These are phyloP conservation scores for Komagataea norvegica DNA, from an alignment of 1,139 yeast species.

Conservation along the genomic window DNA sequence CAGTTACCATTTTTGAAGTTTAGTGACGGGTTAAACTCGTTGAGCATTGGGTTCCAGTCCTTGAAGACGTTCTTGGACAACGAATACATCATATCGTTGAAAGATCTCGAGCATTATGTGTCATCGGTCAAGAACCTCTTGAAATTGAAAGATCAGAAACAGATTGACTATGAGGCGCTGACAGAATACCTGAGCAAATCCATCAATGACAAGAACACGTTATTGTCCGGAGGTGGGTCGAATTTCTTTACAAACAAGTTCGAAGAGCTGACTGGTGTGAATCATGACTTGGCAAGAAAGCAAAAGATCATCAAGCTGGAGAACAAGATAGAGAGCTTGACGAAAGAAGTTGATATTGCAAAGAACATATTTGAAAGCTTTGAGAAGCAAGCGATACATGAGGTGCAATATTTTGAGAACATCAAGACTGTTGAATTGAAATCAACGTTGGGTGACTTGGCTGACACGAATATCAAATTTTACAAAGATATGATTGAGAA, in stretches of 20 bases:
- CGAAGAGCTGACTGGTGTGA: slow-evolving; percentile 57
- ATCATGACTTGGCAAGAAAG: slow-evolving; percentile 50
- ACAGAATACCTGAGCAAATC: slow-evolving; percentile 74
- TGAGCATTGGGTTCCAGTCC: slow-evolving; percentile 41
- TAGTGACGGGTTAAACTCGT: slow-evolving; percentile 46
- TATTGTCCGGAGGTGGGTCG: slow-evolving; percentile 52
- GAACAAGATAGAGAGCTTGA: slow-evolving; percentile 54
- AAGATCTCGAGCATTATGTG: slow-evolving; percentile 85
- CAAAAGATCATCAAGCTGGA: slow-evolving; percentile 49
- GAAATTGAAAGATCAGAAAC: slow-evolving; percentile 85
- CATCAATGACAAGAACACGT: slow-evolving; percentile 54
- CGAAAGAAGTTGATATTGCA: slow-evolving; percentile 56
- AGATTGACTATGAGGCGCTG: slow-evolving; percentile 82
- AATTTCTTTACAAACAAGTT: slow-evolving; percentile 50
- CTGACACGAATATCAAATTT: slow-evolving; percentile 72
- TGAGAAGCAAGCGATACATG: slow-evolving; percentile 60
- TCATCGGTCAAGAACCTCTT: slow-evolving; percentile 69
- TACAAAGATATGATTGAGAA: slow-evolving; percentile 67
- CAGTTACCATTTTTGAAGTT: slow-evolving; percentile 50
- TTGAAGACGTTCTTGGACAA: slow-evolving; percentile 69
- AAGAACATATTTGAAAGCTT: slow-evolving; percentile 67
- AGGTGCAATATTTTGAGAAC: slow-evolving; percentile 76
- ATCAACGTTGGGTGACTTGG: slow-evolving; percentile 60
- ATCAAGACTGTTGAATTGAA: slow-evolving; percentile 78
- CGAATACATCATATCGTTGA: slow-evolving; percentile 73